A percentile compares a stretch with the other conserved stretches of the same genome.
Evolutionary conservation across 495 filamentous ascomycete species (phyloP).

Genomic region (Geopyxis carbonaria): DNA sequence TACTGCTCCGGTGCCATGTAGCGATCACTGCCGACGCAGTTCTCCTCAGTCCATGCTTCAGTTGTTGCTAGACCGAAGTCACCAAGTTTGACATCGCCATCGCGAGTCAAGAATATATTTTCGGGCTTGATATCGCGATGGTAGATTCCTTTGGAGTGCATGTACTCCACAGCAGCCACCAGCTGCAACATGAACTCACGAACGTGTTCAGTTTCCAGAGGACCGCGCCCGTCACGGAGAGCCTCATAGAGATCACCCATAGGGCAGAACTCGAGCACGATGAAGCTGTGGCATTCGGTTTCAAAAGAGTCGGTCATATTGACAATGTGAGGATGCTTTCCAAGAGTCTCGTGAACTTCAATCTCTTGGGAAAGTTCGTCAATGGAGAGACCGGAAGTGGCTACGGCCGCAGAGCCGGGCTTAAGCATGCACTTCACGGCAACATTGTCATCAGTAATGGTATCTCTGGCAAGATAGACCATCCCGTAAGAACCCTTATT

Average conservation of each 20-base stretch:
- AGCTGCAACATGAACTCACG: conserved; percentile 93
- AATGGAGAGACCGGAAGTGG: conserved; percentile 39
- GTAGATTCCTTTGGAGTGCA: conserved; percentile 80
- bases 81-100: conserved; percentile 83
- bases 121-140: conserved; percentile 99
- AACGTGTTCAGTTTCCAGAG: conserved; percentile 87
- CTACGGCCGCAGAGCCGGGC: conserved; percentile 36
- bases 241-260: conserved; percentile 96
- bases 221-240: conserved; percentile 72
- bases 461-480: conserved; percentile 84
- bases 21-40: conserved; percentile 85
- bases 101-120: conserved; percentile 85
- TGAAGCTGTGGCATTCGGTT: conserved; percentile 71
- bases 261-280: conserved; percentile 91
- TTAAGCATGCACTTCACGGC: conserved; percentile 93
- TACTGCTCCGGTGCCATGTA: conserved; percentile 99
- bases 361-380: conserved; percentile 84
- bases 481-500: conserved; percentile 98
- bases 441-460: conserved; percentile 53
- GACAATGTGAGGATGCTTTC: conserved; percentile 77
- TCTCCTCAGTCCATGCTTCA: conserved; percentile 73
- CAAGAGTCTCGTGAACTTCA: conserved; percentile 59
- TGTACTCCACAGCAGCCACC: conserved; percentile 71
- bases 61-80: conserved; percentile 87
- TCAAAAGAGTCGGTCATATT: conserved; percentile 84